Percentiles rank a stretch among this genome's conserved stretches.
These are phyloP conservation scores for Zygoascus flipseniorum DNA, from an alignment of 805 yeast species.

Conservation along the genomic window DNA sequence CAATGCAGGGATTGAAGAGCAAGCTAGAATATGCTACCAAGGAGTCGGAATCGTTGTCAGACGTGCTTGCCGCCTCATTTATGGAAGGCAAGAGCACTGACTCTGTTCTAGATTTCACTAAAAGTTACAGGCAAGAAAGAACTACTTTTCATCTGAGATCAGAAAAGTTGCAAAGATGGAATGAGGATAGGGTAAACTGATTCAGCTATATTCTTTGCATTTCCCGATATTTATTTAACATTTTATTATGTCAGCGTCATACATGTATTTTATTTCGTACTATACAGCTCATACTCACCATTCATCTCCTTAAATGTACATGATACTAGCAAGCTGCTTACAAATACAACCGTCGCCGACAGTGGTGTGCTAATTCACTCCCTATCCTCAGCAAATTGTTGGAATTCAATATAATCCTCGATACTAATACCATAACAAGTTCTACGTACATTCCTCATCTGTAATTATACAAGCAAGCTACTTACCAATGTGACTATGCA, in stretches of 20 bases:
- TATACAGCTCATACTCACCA: neutral
- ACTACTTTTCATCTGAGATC: constrained; percentile 36
- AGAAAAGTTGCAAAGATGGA: constrained; percentile 42
- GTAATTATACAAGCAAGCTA: neutral
- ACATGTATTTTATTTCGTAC: too few relatives aligned
- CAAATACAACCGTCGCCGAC: constrained; percentile 18
- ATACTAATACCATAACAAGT: constrained; percentile 29
- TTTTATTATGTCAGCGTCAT: too few relatives aligned
- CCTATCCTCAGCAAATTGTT: constrained; percentile 32
- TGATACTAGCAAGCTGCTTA: neutral
- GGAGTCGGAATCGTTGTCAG: constrained; percentile 29
- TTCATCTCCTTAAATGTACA: neutral
- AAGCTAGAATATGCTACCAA: constrained; percentile 25
- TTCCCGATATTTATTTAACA: neutral
- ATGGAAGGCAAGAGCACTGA: constrained; percentile 18
- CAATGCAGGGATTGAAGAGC: constrained; percentile 28
- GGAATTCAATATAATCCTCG: constrained; percentile 59
- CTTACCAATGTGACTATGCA: constrained; percentile 12
- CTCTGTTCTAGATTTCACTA: constrained; percentile 34
- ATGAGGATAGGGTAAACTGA: constrained; percentile 32
- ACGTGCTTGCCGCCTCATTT: constrained; percentile 29
- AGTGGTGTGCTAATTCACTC: constrained; percentile 25
- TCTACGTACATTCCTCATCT: neutral
- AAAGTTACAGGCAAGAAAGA: constrained; percentile 35
- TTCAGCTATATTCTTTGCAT: neutral